These are phyloP conservation scores for Oryza coarctata DNA, from an alignment of 176 grass and related monocot species.

Conservation along the genomic window DNA sequence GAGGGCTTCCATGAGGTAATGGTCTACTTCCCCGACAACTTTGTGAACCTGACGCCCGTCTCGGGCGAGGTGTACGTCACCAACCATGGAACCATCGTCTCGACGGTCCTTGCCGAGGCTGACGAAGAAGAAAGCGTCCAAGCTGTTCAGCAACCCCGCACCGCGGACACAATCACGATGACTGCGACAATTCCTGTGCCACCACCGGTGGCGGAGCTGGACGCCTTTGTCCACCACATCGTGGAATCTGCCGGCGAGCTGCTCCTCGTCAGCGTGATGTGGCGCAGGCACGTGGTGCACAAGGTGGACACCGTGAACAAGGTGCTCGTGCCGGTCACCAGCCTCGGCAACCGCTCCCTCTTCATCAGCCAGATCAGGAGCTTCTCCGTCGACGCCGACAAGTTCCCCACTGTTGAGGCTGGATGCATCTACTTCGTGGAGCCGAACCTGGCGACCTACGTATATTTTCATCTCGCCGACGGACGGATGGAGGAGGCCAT, in stretches of 20 bases:
- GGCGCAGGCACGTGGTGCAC: not conserved
- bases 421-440: constrained; percentile 9
- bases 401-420: not conserved
- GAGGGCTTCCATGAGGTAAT: not conserved
- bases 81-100: not conserved
- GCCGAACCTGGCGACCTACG: not conserved
- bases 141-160: no score
- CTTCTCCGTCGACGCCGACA: not conserved
- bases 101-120: not conserved
- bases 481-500: not conserved
- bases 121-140: no score
- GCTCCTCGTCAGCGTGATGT: not conserved
- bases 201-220: not conserved
- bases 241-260: not conserved
- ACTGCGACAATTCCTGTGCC: not conserved
- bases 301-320: not conserved
- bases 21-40: not conserved
- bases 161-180: not conserved
- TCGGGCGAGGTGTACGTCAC: not conserved
- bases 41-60: not conserved
- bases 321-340: not conserved
- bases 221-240: not conserved
- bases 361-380: not conserved
- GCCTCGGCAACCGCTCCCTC: not conserved
- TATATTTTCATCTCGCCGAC: not conserved